A percentile compares a stretch with the other conserved stretches of the same genome.
These are phyloP conservation scores for Agaricus bisporus DNA, from an alignment of 768 basidiomycete species.

Conservation along the genomic window DNA sequence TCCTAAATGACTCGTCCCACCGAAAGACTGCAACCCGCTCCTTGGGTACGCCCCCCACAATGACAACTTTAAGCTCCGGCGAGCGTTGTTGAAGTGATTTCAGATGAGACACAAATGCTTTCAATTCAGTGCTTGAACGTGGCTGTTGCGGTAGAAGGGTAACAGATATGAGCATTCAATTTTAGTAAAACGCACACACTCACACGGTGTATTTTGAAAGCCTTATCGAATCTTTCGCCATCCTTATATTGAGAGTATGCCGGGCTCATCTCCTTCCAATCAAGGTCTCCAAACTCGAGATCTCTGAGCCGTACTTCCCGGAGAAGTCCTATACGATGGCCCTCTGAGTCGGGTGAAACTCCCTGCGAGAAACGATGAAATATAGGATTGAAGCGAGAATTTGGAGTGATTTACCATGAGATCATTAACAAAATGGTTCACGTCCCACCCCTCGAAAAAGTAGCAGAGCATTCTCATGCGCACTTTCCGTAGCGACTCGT, in stretches of 20 bases:
- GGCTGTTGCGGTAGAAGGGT: neutral
- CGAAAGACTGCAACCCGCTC: neutral
- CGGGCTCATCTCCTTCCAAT: neutral
- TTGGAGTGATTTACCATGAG: too few relatives aligned
- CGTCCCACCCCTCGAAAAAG: too few relatives aligned
- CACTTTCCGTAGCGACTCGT: too few relatives aligned
- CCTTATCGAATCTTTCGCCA: neutral
- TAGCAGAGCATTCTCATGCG: too few relatives aligned
- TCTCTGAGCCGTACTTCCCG: too few relatives aligned
- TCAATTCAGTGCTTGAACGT: neutral
- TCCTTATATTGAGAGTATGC: too few relatives aligned
- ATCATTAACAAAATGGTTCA: too few relatives aligned
- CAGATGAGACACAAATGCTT: neutral
- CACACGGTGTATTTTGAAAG: neutral
- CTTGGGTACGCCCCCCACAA: neutral
- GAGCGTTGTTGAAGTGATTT: neutral
- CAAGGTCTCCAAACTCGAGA: neutral
- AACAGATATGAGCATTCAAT: neutral
- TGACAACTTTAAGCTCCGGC: neutral
- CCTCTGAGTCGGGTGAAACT: too few relatives aligned
- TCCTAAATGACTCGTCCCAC: neutral
- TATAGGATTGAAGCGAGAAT: too few relatives aligned
- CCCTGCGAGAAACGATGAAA: too few relatives aligned
- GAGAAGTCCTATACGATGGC: too few relatives aligned
- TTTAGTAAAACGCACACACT: neutral